Percentiles rank a stretch among this genome's conserved stretches.
Conservation (phyloP, 441 rosid species). For the Monsonia emarginata region DNA sequence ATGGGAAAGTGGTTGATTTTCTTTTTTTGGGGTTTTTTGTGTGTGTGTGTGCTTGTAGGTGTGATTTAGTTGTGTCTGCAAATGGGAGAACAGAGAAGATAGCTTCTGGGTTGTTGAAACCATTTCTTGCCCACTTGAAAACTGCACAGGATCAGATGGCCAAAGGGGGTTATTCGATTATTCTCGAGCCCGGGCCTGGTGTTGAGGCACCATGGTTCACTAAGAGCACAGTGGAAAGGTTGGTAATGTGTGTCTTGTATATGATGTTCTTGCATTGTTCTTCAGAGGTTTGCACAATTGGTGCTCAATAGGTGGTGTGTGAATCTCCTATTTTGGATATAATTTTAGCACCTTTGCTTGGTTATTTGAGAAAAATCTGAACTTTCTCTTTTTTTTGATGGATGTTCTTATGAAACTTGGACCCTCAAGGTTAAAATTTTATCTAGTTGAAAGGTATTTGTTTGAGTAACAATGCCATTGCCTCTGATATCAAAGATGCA, state of each 20-base stretch:
- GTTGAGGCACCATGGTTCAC: slow-evolving; percentile 20
- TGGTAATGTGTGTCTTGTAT: slow-evolving; percentile 3
- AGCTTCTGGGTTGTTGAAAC: slow-evolving; percentile 71
- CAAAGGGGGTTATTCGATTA: slow-evolving; percentile 75
- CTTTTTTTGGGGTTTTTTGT: slow-evolving; percentile 5
- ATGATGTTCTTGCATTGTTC: not conserved
- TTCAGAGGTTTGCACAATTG: not conserved
- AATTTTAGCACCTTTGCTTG: too few species aligned
- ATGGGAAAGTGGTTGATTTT: too few species aligned
- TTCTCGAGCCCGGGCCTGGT: slow-evolving; percentile 21
- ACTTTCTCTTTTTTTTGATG: not conserved
- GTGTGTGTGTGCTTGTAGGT: too few species aligned
- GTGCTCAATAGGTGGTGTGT: not conserved
- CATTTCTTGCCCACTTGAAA: slow-evolving; percentile 68
- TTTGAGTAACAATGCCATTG: not conserved
- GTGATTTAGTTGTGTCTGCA: slow-evolving; percentile 70
- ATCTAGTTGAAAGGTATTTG: not conserved
- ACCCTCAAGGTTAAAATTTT: not conserved
- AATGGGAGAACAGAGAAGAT: slow-evolving; percentile 64
- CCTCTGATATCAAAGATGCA: not conserved
- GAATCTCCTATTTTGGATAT: not conserved
- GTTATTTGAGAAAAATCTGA: not conserved
- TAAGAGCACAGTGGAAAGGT: slow-evolving; percentile 78
- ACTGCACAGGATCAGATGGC: slow-evolving; percentile 72
- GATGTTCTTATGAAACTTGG: not conserved